These are phyloP conservation scores for Sonneratia alba DNA, from an alignment of 345 rosid species.

Conservation along the genomic window DNA sequence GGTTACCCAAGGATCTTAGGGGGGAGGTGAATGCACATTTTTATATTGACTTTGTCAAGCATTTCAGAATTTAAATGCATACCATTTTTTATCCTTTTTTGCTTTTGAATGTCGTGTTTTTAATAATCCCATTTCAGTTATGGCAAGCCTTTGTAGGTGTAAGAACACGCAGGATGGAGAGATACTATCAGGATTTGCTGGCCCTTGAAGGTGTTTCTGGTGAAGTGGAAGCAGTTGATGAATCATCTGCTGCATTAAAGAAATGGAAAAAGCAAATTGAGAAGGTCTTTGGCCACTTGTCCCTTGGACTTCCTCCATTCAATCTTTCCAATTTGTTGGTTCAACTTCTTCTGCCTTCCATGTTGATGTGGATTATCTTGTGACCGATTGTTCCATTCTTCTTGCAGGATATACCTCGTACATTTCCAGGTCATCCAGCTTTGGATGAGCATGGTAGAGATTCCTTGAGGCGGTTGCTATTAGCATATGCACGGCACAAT, in stretches of 20 bases:
- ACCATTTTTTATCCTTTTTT: neutral
- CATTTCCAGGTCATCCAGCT: slow-evolving; percentile 98
- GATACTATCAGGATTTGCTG: slow-evolving; percentile 70
- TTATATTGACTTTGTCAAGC: neutral
- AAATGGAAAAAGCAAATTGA: slow-evolving; percentile 91
- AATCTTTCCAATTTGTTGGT: slow-evolving; percentile 49
- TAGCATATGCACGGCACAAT: slow-evolving; percentile 88
- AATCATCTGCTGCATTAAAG: slow-evolving; percentile 30
- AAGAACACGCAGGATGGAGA: slow-evolving; percentile 62
- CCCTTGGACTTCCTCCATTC: slow-evolving; percentile 39
- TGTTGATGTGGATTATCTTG: slow-evolving; percentile 22
- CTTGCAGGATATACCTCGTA: slow-evolving; percentile 82
- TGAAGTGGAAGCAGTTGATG: slow-evolving; percentile 29
- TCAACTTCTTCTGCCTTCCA: slow-evolving; percentile 31
- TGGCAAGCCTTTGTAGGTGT: slow-evolving; percentile 99
- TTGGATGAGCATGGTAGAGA: slow-evolving; percentile 77
- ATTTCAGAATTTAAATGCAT: slow-evolving; percentile 10
- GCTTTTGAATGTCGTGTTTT: neutral
- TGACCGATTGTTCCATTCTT: slow-evolving; percentile 22
- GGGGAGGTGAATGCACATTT: slow-evolving; percentile 53
- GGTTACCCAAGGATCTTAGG: slow-evolving; percentile 89
- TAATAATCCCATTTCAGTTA: slow-evolving; percentile 32
- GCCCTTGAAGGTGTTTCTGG: slow-evolving; percentile 40
- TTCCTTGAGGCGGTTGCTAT: slow-evolving; percentile 77
- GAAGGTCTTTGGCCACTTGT: slow-evolving; percentile 74